A percentile compares a stretch with the other conserved stretches of the same genome.
Conservation (phyloP, 257 asterid species). For the Handroanthus guayacan region DNA sequence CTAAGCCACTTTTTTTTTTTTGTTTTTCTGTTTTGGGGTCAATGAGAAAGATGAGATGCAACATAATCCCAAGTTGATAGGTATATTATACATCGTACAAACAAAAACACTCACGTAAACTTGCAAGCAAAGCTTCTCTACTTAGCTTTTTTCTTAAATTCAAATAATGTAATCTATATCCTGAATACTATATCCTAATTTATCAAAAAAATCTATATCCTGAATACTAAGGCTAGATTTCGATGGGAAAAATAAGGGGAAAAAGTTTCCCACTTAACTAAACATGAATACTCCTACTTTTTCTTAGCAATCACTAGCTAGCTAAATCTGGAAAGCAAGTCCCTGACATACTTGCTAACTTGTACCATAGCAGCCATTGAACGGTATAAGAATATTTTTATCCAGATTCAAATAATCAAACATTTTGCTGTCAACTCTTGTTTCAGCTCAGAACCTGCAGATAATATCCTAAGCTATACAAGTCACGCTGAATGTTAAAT, state of each 20-base stretch:
- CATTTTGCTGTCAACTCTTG: conserved; percentile 9
- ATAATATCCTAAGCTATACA: neutral
- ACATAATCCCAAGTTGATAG: neutral
- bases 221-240: conserved; percentile 7
- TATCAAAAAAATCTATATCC: neutral
- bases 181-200: neutral
- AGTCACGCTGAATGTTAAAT: neutral
- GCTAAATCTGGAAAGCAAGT: neutral
- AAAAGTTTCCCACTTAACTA: neutral
- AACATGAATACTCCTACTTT: neutral
- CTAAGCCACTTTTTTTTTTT: neutral
- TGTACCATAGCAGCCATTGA: neutral
- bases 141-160: neutral
- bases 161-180: neutral
- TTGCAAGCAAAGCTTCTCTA: neutral
- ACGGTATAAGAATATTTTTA: neutral
- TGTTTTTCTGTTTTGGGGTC: neutral
- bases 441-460: neutral
- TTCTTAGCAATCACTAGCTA: neutral
- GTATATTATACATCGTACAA: neutral
- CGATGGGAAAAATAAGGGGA: neutral
- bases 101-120: neutral
- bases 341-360: neutral
- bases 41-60: conserved; percentile 16
- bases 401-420: neutral